phyloP scores from a whole-genome alignment of 2,329 filamentous ascomycete genomes.

The Aspergillus carbonarius region DNA sequence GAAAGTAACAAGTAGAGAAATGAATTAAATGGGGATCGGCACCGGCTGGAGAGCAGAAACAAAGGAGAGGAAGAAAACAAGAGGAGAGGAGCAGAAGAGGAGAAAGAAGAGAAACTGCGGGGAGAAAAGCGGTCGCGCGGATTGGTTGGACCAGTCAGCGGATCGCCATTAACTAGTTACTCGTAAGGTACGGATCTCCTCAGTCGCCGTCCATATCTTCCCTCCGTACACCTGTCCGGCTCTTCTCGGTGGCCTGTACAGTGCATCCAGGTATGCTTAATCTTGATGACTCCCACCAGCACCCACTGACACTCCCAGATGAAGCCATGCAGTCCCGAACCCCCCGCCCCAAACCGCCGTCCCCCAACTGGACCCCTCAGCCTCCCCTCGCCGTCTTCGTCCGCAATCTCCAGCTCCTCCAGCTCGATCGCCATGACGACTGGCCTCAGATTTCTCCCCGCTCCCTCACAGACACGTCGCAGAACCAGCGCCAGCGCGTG shows the following conservation, averaged over 20 bases:
- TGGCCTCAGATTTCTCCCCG: slow-evolving; percentile 74
- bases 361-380: slow-evolving; percentile 42
- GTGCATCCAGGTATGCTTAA: background rate
- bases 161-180: background rate
- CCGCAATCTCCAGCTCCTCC: slow-evolving; percentile 78
- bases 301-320: background rate
- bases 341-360: slow-evolving; percentile 26
- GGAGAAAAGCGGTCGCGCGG: slow-evolving; percentile 6
- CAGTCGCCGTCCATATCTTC: background rate
- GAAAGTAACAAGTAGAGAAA: background rate
- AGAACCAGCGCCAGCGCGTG: slow-evolving; percentile 79
- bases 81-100: background rate
- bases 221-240: background rate
- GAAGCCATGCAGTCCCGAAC: slow-evolving; percentile 35
- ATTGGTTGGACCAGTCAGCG: slow-evolving; percentile 1
- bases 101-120: slow-evolving; percentile 9
- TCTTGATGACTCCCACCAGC: background rate
- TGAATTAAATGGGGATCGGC: background rate
- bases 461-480: slow-evolving; percentile 68
- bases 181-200: background rate
- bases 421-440: slow-evolving; percentile 72
- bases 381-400: slow-evolving; percentile 68
- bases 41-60: slow-evolving; percentile 11
- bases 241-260: background rate
- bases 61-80: background rate